Base-by-base conservation (phyloP, 2,329 filamentous ascomycete genomes). In the Chalaropsis ovoidea region DNA sequence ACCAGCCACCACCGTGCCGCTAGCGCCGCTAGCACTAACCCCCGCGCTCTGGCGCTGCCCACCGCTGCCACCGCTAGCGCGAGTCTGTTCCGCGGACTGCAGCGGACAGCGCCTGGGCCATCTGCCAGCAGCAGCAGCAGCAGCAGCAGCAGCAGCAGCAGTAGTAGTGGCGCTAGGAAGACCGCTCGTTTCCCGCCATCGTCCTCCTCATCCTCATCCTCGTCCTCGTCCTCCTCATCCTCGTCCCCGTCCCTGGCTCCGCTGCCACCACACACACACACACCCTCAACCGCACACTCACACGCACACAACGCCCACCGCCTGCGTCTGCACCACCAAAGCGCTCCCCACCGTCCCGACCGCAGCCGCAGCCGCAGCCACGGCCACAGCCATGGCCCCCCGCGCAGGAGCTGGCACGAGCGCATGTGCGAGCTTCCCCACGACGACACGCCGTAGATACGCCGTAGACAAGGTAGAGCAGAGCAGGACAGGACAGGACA, bases 401-500 rank as follows among this genome's bases (percentile, higher is more conserved):
- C n/a, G 3, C 52, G 31, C 31, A 24, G 42, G 31, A 64, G 41
- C 42, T 67, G 65, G 65, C 49, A 67, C 54, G 65, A 47, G 4
- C 61, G 65, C 42, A 67, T 67, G 52, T 54, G 62, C 22, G 65
- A 64, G 56, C 49, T 66, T 22, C 27, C 63, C 35, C 60, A 66
- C 31, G 65, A 54, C 6, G 64, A 65, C 35, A 24, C 35, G 35
- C 35, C 35, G 35, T 39, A 39, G 35, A n/a, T n/a, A n/a, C n/a
- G n/a, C n/a, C n/a, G n/a, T n/a, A n/a, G n/a, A n/a, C n/a, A n/a
- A n/a, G n/a, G n/a, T n/a, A n/a, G n/a, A n/a, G n/a, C n/a, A n/a
- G n/a, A n/a, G n/a, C n/a, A n/a, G n/a, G n/a, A n/a, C n/a, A n/a
- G n/a, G n/a, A n/a, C n/a, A n/a, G n/a, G n/a, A n/a, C n/a, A n/a